These are phyloP conservation scores for Singerocomus rubriflavus DNA, from an alignment of 1,284 basidiomycete species.

Conservation along the genomic window DNA sequence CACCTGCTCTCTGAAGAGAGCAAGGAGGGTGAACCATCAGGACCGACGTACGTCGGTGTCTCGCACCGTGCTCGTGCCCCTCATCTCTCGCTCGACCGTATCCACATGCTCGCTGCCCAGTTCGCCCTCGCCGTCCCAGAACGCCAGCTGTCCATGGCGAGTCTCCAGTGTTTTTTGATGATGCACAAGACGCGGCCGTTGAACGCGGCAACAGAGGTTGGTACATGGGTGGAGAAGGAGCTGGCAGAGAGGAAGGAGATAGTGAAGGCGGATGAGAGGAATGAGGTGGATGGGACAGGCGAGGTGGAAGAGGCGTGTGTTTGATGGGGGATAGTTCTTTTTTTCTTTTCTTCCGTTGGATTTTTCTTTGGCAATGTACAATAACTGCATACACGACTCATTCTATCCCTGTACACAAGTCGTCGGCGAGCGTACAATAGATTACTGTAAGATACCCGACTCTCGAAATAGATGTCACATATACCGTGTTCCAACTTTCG, in stretches of 20 bases:
- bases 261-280: not conserved
- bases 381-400: not conserved
- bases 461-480: too few species aligned
- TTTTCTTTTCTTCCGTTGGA: not conserved
- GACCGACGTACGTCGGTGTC: constrained; percentile 28
- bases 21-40: constrained; percentile 24
- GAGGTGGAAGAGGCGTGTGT: too few species aligned
- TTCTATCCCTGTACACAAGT: too few species aligned
- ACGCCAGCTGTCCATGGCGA: constrained; percentile 68
- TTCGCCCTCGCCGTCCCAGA: constrained; percentile 63
- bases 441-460: too few species aligned
- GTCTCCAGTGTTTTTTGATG: constrained; percentile 75
- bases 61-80: constrained; percentile 35
- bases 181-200: constrained; percentile 60
- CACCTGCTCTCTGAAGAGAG: constrained; percentile 10
- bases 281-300: too few species aligned
- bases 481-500: too few species aligned
- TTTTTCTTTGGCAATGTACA: constrained; percentile 6
- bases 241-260: constrained; percentile 7
- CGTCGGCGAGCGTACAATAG: too few species aligned
- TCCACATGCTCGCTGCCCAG: constrained; percentile 47
- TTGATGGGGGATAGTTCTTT: not conserved
- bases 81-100: constrained; percentile 33
- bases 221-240: constrained; percentile 48
- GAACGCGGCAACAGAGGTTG: constrained; percentile 48